Evolutionary conservation across 768 basidiomycete genomes (phyloP).

Genomic region (Nidula microcarpa): DNA sequence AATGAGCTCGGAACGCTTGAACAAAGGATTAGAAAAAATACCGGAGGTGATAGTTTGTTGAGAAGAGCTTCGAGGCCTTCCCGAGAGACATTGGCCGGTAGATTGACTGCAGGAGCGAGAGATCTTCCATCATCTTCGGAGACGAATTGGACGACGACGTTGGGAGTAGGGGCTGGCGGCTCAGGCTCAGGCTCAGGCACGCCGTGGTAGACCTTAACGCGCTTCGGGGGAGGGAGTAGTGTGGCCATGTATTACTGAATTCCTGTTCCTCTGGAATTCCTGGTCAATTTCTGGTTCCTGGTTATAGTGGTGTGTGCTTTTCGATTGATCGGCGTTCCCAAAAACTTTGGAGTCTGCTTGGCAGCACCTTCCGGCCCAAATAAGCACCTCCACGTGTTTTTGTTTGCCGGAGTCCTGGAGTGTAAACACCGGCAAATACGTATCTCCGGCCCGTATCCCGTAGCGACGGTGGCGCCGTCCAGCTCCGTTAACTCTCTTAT

Average conservation of each 20-base stretch:
- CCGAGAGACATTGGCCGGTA: constrained; percentile 83
- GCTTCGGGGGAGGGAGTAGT: constrained; percentile 83
- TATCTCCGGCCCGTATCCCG: too few relatives aligned
- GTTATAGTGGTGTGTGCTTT: too few relatives aligned
- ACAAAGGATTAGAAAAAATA: constrained; percentile 22
- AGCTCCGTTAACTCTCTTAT: too few relatives aligned
- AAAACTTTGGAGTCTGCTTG: too few relatives aligned
- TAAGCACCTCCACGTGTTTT: too few relatives aligned
- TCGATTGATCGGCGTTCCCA: too few relatives aligned
- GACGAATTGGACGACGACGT: constrained; percentile 89
- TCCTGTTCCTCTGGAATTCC: not conserved
- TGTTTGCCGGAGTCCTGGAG: too few relatives aligned
- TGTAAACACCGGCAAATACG: too few relatives aligned
- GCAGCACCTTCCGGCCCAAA: too few relatives aligned
- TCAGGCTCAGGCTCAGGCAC: constrained; percentile 61
- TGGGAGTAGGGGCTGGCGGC: constrained; percentile 41
- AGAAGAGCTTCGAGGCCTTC: constrained; percentile 86
- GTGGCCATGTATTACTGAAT: constrained; percentile 60
- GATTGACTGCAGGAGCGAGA: constrained; percentile 83
- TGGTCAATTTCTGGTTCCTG: too few relatives aligned
- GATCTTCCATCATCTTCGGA: constrained; percentile 80
- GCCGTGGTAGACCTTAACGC: constrained; percentile 80
- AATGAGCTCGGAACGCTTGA: constrained; percentile 11
- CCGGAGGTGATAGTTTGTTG: constrained; percentile 80
- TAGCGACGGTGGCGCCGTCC: too few relatives aligned